Evolutionary conservation across 2,329 filamentous ascomycete genomes (phyloP).

Genomic region (Canariomyces notabilis): DNA sequence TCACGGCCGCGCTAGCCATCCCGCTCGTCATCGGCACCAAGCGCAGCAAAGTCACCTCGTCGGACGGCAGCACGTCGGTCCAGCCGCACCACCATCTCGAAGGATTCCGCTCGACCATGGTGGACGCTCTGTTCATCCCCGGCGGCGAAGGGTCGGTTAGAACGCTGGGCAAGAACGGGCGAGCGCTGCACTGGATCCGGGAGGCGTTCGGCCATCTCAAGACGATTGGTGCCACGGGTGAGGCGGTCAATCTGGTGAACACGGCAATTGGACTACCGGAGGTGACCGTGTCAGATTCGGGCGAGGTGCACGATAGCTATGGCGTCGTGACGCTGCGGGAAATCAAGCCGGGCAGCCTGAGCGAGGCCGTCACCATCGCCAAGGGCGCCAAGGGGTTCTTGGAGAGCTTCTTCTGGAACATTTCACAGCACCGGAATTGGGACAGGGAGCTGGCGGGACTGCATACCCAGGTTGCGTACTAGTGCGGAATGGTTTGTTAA

Average conservation of each 20-base stretch:
- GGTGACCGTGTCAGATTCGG: constrained; percentile 39
- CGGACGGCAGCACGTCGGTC: constrained; percentile 41
- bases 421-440: constrained; percentile 70
- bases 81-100: constrained; percentile 74
- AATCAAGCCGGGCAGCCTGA: constrained; percentile 51
- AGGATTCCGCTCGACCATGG: constrained; percentile 74
- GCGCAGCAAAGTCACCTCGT: constrained; percentile 60
- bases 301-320: constrained; percentile 60
- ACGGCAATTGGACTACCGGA: constrained; percentile 41
- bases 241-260: constrained; percentile 60
- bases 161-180: constrained; percentile 62
- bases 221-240: constrained; percentile 69
- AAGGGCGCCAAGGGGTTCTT: constrained; percentile 66
- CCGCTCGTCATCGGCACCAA: constrained; percentile 69
- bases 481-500: constrained; percentile 21
- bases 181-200: constrained; percentile 69
- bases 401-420: constrained; percentile 63
- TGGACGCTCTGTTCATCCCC: constrained; percentile 73
- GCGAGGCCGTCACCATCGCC: constrained; percentile 56
- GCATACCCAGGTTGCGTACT: constrained; percentile 63
- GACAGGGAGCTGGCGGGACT: constrained; percentile 69
- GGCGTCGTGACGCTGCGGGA: constrained; percentile 67
- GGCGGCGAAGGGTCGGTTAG: constrained; percentile 61
- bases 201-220: constrained; percentile 82
- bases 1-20: constrained; percentile 58